Percentiles rank a stretch among this genome's conserved stretches.
These are phyloP conservation scores for Endoconidiophora polonica DNA, from an alignment of 2,329 filamentous ascomycete species.

Conservation along the genomic window DNA sequence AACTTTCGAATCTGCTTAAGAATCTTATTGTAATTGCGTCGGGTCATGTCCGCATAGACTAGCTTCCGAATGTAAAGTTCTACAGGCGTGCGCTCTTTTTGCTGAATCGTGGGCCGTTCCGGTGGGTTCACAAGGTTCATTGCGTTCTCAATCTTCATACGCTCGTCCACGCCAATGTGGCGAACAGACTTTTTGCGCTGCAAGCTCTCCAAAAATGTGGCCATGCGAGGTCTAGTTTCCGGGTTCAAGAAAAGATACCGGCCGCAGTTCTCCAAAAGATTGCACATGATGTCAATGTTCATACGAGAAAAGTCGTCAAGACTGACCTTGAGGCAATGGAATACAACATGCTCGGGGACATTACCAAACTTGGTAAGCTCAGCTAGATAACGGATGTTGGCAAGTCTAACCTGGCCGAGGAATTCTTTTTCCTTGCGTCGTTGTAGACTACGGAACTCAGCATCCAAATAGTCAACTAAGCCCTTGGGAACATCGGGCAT, in stretches of 20 bases:
- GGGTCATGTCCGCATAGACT: constrained; percentile 84
- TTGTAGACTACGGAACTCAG: constrained; percentile 91
- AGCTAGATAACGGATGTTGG: constrained; percentile 93
- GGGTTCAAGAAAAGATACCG: constrained; percentile 83
- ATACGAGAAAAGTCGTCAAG: constrained; percentile 94
- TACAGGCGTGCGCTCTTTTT: constrained; percentile 87
- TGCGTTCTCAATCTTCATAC: constrained; percentile 96
- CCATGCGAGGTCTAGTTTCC: constrained; percentile 85
- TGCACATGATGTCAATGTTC: constrained; percentile 98
- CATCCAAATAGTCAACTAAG: constrained; percentile 79
- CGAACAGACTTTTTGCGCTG: constrained; percentile 93
- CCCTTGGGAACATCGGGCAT: constrained; percentile 89
- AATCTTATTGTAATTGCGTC: constrained; percentile 83
- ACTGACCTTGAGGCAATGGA: constrained; percentile 95
- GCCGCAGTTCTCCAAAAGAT: constrained; percentile 88
- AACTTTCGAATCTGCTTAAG: constrained; percentile 87
- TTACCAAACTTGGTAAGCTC: constrained; percentile 97
- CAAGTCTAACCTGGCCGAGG: constrained; percentile 76
- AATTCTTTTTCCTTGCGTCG: constrained; percentile 97
- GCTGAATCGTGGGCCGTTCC: constrained; percentile 79
- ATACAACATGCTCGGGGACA: constrained; percentile 95
- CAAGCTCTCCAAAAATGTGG: constrained; percentile 81
- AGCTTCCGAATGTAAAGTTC: constrained; percentile 87
- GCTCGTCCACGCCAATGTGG: constrained; percentile 86
- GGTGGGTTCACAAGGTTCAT: constrained; percentile 97